phyloP scores from a whole-genome alignment of 2,329 filamentous ascomycete species.

The Colletotrichum orbiculare region DNA sequence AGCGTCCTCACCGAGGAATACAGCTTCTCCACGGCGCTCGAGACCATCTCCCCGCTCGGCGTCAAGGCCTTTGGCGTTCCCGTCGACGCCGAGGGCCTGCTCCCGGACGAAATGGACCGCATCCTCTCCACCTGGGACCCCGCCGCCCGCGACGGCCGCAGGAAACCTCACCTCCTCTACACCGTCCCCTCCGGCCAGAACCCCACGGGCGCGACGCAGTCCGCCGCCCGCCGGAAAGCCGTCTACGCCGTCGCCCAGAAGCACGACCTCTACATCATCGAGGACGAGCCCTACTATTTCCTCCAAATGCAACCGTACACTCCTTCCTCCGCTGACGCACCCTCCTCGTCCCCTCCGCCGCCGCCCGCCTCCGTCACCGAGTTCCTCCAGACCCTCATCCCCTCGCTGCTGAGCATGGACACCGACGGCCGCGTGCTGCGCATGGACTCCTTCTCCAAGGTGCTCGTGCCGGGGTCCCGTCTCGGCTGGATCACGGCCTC shows the following conservation, averaged over 20 bases:
- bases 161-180: slow-evolving; percentile 67
- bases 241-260: slow-evolving; percentile 84
- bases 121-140: slow-evolving; percentile 63
- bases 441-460: slow-evolving; percentile 94
- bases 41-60: slow-evolving; percentile 66
- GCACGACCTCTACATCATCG: slow-evolving; percentile 87
- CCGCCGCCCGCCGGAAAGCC: slow-evolving; percentile 71
- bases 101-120: slow-evolving; percentile 63
- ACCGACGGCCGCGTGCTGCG: slow-evolving; percentile 88
- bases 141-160: slow-evolving; percentile 53
- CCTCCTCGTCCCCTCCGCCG: slow-evolving; percentile 58
- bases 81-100: slow-evolving; percentile 65
- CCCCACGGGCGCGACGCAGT: slow-evolving; percentile 87
- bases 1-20: slow-evolving; percentile 89
- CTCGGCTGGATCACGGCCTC: slow-evolving; percentile 91
- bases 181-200: slow-evolving; percentile 85
- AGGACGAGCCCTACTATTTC: slow-evolving; percentile 97
- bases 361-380: slow-evolving; percentile 73
- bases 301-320: slow-evolving; percentile 85
- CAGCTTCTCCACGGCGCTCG: slow-evolving; percentile 81
- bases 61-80: slow-evolving; percentile 61
- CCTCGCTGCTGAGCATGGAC: slow-evolving; percentile 83
- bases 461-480: slow-evolving; percentile 83
- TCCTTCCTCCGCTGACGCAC: slow-evolving; percentile 51
- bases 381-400: slow-evolving; percentile 79